Evolutionary conservation across 768 basidiomycete species (phyloP), one percentile per base, ranked within the genome.

Genomic region (Amanita jacksonii): DNA sequence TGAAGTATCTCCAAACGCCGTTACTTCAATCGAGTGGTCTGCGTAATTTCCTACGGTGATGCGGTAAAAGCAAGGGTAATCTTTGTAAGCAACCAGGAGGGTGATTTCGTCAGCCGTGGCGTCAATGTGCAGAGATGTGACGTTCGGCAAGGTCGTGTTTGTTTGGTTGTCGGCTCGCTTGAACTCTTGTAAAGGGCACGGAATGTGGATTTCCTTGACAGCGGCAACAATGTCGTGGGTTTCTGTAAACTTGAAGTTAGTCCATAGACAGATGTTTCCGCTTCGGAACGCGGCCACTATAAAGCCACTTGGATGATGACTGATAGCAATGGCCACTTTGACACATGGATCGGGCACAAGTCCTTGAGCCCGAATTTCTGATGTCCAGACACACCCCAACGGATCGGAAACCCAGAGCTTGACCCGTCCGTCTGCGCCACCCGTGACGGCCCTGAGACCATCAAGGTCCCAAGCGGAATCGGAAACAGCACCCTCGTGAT

Each of bases 401-500:
- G 61, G 62, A 50, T 69, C 74, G 12, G 70, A 61, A 46, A 81
- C 73, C 88, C 88, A 90, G 2, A 91, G 49, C 56, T 88, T 90
- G 51, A 85, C 69, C 18, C 64, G 60, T 0, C 85, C 85, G 51
- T 89, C 85, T 1, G 63, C 55, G 4, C 74, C 77, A 1, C 65
- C 78, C 4, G 78, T 81, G 28, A 76, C 59, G 30, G 77, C 68
- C 38, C 52, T 50, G 3, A 45, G 38, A 31, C 46, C 39, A 12
- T 51, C 45, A 22, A 20, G 57, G 13, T 60, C 70, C 70, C 80
- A 85, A 3, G 69, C 55, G 4, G 75, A 66, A 47, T 80, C 72
- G 8, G 68, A 53, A 3, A 89, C 78, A 0, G 62, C 56, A 5
- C 76, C 79, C n/a, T 69, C 64, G 49, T 90, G 88, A 39, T 75